Conservation (phyloP, 2,329 filamentous ascomycete species). For the Neofusicoccum ribis region DNA sequence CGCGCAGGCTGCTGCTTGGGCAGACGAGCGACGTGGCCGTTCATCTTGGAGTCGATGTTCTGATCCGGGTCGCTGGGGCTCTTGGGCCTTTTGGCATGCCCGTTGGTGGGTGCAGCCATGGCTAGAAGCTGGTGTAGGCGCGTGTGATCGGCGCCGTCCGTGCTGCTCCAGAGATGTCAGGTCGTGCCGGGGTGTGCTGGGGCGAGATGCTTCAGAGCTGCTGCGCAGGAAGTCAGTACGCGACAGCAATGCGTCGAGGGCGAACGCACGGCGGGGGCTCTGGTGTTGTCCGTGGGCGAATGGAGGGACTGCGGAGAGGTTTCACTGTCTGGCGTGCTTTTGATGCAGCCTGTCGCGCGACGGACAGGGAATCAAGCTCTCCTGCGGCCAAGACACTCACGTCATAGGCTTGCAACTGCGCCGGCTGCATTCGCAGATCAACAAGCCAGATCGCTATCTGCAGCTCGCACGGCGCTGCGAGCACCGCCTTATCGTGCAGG, state of each 20-base stretch:
- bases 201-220: neutral
- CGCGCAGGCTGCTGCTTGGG: constrained; percentile 22
- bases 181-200: neutral
- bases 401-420: constrained; percentile 13
- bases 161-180: neutral
- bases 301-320: neutral
- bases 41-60: constrained; percentile 27
- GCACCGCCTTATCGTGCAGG: neutral
- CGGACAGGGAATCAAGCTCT: constrained; percentile 20
- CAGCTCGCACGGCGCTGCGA: neutral
- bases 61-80: constrained; percentile 25
- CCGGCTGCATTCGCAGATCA: neutral
- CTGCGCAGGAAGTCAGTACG: neutral
- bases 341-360: neutral
- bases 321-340: neutral
- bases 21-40: constrained; percentile 25
- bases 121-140: constrained; percentile 24
- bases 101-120: constrained; percentile 41
- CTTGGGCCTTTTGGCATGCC: constrained; percentile 38
- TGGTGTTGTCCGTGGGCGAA: neutral
- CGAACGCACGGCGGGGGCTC: neutral
- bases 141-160: constrained; percentile 19
- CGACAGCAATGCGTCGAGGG: neutral
- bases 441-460: constrained; percentile 11
- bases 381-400: constrained; percentile 13